phyloP scores from a whole-genome alignment of 2,329 filamentous ascomycete genomes.

The Scytalidium sp. region DNA sequence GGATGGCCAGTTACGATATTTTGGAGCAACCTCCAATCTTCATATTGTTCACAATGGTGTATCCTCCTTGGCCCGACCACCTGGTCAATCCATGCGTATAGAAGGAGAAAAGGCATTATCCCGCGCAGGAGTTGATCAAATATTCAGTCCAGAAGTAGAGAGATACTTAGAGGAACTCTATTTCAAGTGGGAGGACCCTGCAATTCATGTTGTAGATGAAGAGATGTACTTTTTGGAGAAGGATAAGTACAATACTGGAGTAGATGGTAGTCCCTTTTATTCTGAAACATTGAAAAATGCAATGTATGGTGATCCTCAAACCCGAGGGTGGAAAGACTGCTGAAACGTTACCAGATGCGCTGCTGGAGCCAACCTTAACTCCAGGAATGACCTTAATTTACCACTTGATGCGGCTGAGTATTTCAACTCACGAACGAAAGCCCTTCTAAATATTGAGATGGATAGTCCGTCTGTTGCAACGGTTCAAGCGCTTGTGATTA shows the following conservation, averaged over 20 bases:
- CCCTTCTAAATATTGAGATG: constrained; percentile 42
- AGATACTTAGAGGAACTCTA: constrained; percentile 8
- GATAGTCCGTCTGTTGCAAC: constrained; percentile 45
- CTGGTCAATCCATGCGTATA: constrained; percentile 2
- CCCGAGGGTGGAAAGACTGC: background rate
- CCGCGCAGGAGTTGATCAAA: constrained; percentile 4
- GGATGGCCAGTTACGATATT: constrained; percentile 13
- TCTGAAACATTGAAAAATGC: constrained; percentile 9
- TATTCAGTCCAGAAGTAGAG: constrained; percentile 2
- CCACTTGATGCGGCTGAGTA: constrained; percentile 34
- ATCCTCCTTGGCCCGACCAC: constrained; percentile 1
- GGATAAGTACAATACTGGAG: background rate
- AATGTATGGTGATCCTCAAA: constrained; percentile 5
- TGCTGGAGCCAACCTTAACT: constrained; percentile 32
- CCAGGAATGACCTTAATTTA: constrained; percentile 31
- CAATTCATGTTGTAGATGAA: constrained; percentile 9
- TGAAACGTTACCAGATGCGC: constrained; percentile 20
- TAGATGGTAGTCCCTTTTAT: constrained; percentile 6
- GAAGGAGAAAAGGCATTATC: constrained; percentile 7
- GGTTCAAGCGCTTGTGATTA: constrained; percentile 41
- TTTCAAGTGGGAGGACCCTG: constrained; percentile 10
- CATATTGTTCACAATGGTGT: constrained; percentile 9
- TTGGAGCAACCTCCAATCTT: constrained; percentile 12
- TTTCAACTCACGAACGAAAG: constrained; percentile 40
- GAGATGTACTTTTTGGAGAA: constrained; percentile 7